Base-by-base conservation (phyloP, 371 early-diverging fungal genomes). In the Entomophthora muscae region DNA sequence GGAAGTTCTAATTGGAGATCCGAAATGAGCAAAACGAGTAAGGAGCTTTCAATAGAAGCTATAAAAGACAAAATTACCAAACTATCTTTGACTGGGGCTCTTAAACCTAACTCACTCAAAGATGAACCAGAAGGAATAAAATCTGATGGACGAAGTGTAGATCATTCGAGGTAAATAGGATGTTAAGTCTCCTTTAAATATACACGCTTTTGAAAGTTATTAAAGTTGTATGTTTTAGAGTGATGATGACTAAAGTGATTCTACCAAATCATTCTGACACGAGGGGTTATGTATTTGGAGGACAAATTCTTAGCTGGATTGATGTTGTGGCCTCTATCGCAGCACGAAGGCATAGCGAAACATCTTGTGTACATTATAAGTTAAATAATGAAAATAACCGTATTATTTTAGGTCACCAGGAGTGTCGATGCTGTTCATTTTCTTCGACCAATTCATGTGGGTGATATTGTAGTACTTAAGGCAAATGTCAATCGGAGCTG, bases 251-350 rank as follows among this genome's bases (percentile, higher is more conserved):
- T 1, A 75, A 80, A 64, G 72, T 76, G 5, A 70, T 78, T 32
- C 69, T 71, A 23, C 70, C 77, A 23, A 66, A 69, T 1, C 78
- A 80, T 53, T 70, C 73, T 54, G 77, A 78, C 29, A 61, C 51
- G 29, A 57, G 78, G 71, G 82, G 82, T 2, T 69, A 76, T 59
- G 77, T 77, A 7, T 75, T 68, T 67, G 83, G 80, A 31, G 84
- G 84, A n/a, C 71, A 72, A 22, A 73, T 86, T 33, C 67, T 85
- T 7, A 73, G 80, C 21, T 85, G 85, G 86, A 83, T 85, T 27
- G 86, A 86, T 75, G 73, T 84, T 55, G 81, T 81, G 23, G 87
- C 86, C 27, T 83, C 86, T 63, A 78, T 81, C 30, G 78, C 84
- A 1, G 84, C 86, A 27, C 80, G 82, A 66, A 75, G 79, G 30